A percentile compares a stretch with the other conserved stretches of the same genome.
phyloP scores from a whole-genome alignment of 176 grass and related monocot genomes.

The Oryza meridionalis region DNA sequence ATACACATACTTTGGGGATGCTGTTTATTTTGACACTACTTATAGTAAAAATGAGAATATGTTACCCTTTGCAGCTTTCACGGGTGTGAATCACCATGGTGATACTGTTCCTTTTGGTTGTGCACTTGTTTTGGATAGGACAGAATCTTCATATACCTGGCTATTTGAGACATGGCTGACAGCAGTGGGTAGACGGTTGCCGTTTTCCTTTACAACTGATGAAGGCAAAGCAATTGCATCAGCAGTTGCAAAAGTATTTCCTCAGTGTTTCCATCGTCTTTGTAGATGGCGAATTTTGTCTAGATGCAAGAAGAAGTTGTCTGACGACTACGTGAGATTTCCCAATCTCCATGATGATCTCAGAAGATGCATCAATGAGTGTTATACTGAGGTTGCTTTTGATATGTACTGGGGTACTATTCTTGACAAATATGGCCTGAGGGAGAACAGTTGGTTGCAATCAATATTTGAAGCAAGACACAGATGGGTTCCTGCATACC shows the following conservation, averaged over 20 bases:
- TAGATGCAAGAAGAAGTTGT: slow-evolving; percentile 88
- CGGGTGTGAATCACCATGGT: slow-evolving; percentile 81
- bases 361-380: slow-evolving; percentile 72
- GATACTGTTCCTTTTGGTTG: slow-evolving; percentile 84
- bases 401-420: slow-evolving; percentile 79
- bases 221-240: slow-evolving; percentile 66
- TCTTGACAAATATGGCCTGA: slow-evolving; percentile 76
- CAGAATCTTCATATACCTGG: slow-evolving; percentile 74
- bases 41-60: slow-evolving; percentile 76
- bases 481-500: slow-evolving; percentile 89
- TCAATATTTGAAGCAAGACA: slow-evolving; percentile 65
- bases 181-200: slow-evolving; percentile 66
- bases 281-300: slow-evolving; percentile 93
- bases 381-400: slow-evolving; percentile 62
- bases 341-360: slow-evolving; percentile 74
- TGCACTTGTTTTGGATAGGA: slow-evolving; percentile 78
- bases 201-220: slow-evolving; percentile 84
- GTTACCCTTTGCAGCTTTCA: slow-evolving; percentile 82
- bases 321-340: slow-evolving; percentile 68
- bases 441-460: slow-evolving; percentile 76
- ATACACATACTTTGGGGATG: slow-evolving; percentile 88
- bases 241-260: slow-evolving; percentile 78
- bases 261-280: slow-evolving; percentile 79
- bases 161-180: slow-evolving; percentile 86
- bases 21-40: slow-evolving; percentile 81